Percentiles rank a stretch among this genome's conserved stretches.
phyloP scores from a whole-genome alignment of 306 rosid species.

The Elaeagnus macrophylla region DNA sequence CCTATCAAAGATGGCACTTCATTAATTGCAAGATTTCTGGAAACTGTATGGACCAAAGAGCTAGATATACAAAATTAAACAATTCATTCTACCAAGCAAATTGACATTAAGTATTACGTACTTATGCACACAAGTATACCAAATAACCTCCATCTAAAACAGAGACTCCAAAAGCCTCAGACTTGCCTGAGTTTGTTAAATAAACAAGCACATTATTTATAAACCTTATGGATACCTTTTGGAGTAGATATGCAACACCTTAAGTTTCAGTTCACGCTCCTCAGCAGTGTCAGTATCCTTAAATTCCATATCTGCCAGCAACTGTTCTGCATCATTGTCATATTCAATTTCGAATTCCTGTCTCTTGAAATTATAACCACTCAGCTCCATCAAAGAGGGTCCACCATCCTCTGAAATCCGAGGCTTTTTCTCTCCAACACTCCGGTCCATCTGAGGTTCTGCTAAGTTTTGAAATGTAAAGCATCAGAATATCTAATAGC shows the following conservation, averaged over 20 bases:
- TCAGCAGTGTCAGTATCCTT: conserved; percentile 53
- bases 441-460: conserved; percentile 58
- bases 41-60: neutral
- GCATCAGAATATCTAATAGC: neutral
- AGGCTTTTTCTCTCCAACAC: conserved; percentile 67
- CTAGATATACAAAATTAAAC: neutral
- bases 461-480: conserved; percentile 8
- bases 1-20: conserved; percentile 36
- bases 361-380: conserved; percentile 78
- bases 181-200: neutral
- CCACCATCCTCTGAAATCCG: conserved; percentile 55
- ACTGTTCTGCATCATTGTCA: conserved; percentile 81
- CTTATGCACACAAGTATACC: no score
- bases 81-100: neutral
- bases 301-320: conserved; percentile 89
- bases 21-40: neutral
- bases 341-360: conserved; percentile 84
- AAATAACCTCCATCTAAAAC: no score
- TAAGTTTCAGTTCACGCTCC: conserved; percentile 55
- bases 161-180: neutral
- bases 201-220: conserved; percentile 6
- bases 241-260: conserved; percentile 57
- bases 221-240: conserved; percentile 39
- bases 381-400: conserved; percentile 56
- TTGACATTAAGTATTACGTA: no score